Evolutionary conservation across 2,329 filamentous ascomycete species (phyloP).

Genomic region (Didymella pomorum): DNA sequence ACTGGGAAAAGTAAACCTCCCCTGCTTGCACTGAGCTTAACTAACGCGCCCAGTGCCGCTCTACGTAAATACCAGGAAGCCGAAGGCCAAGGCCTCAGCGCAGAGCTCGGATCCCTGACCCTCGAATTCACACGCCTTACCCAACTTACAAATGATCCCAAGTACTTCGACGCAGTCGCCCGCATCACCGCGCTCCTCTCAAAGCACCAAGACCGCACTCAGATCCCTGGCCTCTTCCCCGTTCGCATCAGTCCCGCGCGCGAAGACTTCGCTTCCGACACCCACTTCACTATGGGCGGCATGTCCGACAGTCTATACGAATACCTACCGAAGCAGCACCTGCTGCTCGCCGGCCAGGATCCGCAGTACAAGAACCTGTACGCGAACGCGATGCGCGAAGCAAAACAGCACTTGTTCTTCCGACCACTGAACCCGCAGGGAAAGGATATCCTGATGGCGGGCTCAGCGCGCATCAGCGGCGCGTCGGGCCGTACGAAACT

Average conservation of each 20-base stretch:
- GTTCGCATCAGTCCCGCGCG: conserved; percentile 44
- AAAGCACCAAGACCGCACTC: conserved; percentile 46
- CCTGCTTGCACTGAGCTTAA: neutral
- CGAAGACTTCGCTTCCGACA: conserved; percentile 40
- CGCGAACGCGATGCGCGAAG: conserved; percentile 69
- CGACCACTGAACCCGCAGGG: conserved; percentile 74
- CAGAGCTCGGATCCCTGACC: conserved; percentile 50
- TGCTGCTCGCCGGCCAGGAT: conserved; percentile 78
- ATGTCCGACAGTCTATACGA: conserved; percentile 67
- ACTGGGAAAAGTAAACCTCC: conserved; percentile 46
- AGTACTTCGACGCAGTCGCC: conserved; percentile 51
- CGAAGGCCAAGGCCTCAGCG: conserved; percentile 41
- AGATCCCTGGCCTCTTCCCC: conserved; percentile 50
- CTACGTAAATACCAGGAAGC: conserved; percentile 42
- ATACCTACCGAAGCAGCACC: conserved; percentile 69
- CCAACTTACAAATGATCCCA: conserved; percentile 49
- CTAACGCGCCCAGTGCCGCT: conserved; percentile 39
- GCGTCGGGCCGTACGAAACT: conserved; percentile 52
- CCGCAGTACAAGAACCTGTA: conserved; percentile 78
- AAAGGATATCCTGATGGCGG: conserved; percentile 77
- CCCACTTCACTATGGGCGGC: conserved; percentile 61
- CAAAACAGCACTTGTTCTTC: conserved; percentile 78
- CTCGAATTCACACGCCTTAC: conserved; percentile 52
- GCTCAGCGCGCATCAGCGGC: conserved; percentile 59
- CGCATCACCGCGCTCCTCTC: conserved; percentile 47